Evolutionary conservation across 2,329 filamentous ascomycete genomes (phyloP).

Genomic region (Sporothrix protearum): DNA sequence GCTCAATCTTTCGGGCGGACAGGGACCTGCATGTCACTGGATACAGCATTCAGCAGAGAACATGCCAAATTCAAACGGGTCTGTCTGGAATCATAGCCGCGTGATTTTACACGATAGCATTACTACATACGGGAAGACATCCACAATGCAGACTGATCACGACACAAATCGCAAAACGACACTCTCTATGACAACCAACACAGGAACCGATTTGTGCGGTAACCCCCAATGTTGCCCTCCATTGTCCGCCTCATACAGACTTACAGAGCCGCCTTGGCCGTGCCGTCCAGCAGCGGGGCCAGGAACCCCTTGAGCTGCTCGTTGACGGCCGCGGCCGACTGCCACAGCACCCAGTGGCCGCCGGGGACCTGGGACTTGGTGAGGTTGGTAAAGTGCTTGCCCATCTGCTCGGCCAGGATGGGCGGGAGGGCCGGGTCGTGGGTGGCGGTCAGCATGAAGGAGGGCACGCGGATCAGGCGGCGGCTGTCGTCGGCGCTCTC

Average conservation of each 20-base stretch:
- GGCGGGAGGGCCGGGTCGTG: slow-evolving; percentile 71
- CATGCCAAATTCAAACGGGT: background rate
- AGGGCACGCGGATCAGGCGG: slow-evolving; percentile 55
- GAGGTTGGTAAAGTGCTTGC: slow-evolving; percentile 60
- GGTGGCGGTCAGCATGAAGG: slow-evolving; percentile 70
- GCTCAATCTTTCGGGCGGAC: background rate
- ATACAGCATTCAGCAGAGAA: background rate
- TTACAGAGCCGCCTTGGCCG: slow-evolving; percentile 36
- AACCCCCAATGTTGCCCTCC: background rate
- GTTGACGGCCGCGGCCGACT: slow-evolving; percentile 70
- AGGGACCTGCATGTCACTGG: background rate
- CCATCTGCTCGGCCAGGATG: slow-evolving; percentile 69
- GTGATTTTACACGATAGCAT: background rate
- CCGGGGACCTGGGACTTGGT: slow-evolving; percentile 63
- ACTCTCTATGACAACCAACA: background rate
- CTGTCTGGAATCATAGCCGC: slow-evolving; percentile 1
- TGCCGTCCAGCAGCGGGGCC: slow-evolving; percentile 44
- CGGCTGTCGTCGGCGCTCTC: slow-evolving; percentile 49
- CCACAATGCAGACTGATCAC: background rate
- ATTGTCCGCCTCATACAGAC: slow-evolving; percentile 8
- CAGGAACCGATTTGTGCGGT: background rate
- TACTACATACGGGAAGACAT: background rate
- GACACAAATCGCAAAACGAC: background rate
- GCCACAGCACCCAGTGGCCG: slow-evolving; percentile 78
- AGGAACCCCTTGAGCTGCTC: slow-evolving; percentile 64